phyloP scores from a whole-genome alignment of 148 eudicot genomes.

The Rhododendron molle region DNA sequence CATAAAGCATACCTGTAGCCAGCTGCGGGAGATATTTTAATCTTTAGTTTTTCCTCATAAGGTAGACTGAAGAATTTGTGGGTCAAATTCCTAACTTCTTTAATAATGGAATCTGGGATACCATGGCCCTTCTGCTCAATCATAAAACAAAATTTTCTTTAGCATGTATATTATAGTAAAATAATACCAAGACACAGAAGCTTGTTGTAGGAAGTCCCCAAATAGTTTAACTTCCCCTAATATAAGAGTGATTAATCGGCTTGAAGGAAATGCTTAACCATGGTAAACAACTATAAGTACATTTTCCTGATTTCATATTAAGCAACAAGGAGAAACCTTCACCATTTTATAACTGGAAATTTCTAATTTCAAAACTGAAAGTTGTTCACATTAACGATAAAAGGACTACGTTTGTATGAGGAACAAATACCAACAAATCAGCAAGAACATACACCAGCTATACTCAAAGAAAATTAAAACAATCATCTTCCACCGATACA shows the following conservation, averaged over 20 bases:
- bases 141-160: not conserved
- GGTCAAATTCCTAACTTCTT: slow-evolving; percentile 55
- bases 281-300: not conserved
- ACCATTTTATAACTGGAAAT: not conserved
- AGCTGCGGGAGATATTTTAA: slow-evolving; percentile 65
- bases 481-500: not conserved
- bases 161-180: not conserved
- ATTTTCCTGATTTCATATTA: not conserved
- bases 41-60: slow-evolving; percentile 72
- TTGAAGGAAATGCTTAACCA: not conserved
- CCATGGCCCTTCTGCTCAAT: slow-evolving; percentile 80
- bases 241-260: not conserved
- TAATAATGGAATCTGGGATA: slow-evolving; percentile 60
- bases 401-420: not conserved
- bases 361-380: not conserved
- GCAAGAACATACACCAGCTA: too few species aligned
- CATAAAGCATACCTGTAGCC: slow-evolving; percentile 66
- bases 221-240: not conserved
- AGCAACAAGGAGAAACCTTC: not conserved
- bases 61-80: slow-evolving; percentile 67
- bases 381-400: not conserved
- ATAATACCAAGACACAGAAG: not conserved
- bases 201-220: not conserved
- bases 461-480: not conserved
- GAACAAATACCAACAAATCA: not conserved